Evolutionary conservation across 2,329 filamentous ascomycete genomes (phyloP), one percentile per base, ranked within the genome.

Genomic region (Helicocarpus griseus): DNA sequence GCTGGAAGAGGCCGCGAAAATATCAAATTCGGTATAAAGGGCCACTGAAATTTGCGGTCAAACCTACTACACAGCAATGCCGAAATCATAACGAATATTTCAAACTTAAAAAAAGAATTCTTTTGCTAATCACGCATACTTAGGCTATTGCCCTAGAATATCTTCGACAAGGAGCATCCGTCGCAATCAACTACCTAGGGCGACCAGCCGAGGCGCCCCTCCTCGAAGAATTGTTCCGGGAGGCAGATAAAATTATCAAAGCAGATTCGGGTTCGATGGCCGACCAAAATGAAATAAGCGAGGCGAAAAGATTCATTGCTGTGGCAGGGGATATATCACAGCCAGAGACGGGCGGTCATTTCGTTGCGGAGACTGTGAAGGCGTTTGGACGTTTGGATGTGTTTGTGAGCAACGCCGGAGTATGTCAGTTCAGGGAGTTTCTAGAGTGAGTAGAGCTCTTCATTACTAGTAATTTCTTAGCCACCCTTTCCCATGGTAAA

Each of bases 341-440:
- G 57, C 83, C 86, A 0, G 78, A 82, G 54, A 90, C 88, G 0
- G 87, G 86, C 7, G 72, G 76, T 40, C 71, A 77, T 26, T 77
- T 95, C 22, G 83, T 95, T 5, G 70, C 73, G 11, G 75, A 77
- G 57, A 83, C 85, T 0, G 83, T 90, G 1, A 66, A 77, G 53
- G 58, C 57, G 1, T 72, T 71, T 40, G 69, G 71, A 0, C 74
- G 81, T 3, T 70, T 89, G 31, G 85, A 89, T 68, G 74, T 95
- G 5, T 91, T 91, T 68, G 86, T 95, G 26, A 87, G 83, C 66
- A 95, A 95, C 71, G 89, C 89, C 3, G 89, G 89, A 5, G 79
- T 95, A 53, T 95, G 89, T 74, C 79, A 86, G 57, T 96, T 96
- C 69, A 84, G 85, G 53, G 87, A 94, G 58, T 94, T 96, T 63